phyloP scores from a whole-genome alignment of 1,284 basidiomycete species.

The Boletellus sp. region DNA sequence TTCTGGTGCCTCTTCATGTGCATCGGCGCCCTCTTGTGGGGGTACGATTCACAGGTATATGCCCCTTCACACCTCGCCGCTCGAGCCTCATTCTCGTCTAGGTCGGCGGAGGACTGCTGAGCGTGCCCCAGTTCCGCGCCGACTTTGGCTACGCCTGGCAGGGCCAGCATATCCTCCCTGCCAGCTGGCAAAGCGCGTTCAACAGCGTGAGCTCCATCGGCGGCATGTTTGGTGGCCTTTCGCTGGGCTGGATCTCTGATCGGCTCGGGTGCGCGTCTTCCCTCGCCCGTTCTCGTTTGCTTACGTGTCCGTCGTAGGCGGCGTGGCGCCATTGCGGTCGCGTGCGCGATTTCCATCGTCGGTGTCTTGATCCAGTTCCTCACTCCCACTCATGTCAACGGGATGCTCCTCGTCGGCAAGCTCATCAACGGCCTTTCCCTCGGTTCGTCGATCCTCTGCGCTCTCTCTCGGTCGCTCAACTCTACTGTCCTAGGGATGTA shows the following conservation, averaged over 20 bases:
- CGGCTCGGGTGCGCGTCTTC: constrained; percentile 15
- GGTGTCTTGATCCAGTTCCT: constrained; percentile 28
- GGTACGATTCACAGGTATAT: constrained; percentile 27
- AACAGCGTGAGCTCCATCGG: constrained; percentile 26
- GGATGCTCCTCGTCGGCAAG: constrained; percentile 26
- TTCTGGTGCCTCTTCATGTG: constrained; percentile 29
- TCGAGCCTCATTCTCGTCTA: neutral
- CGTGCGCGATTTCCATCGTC: constrained; percentile 22
- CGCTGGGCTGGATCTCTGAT: constrained; percentile 27
- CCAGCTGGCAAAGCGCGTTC: constrained; percentile 31
- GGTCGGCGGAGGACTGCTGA: constrained; percentile 24
- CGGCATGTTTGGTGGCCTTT: constrained; percentile 27
- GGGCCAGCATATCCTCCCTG: constrained; percentile 17
- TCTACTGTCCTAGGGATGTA: constrained; percentile 19
- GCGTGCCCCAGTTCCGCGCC: constrained; percentile 25
- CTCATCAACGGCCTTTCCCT: constrained; percentile 28
- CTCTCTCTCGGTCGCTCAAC: neutral
- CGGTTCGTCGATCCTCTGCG: constrained; percentile 12
- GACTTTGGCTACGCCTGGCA: constrained; percentile 23
- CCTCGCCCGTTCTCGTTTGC: no score
- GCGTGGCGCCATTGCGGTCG: constrained; percentile 22
- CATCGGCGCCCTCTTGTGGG: constrained; percentile 27
- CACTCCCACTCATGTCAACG: constrained; percentile 22
- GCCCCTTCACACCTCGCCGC: neutral
- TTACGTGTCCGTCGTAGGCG: constrained; percentile 11